These are phyloP conservation scores for Salix purpurea DNA, from an alignment of 345 rosid genomes.

Conservation along the genomic window DNA sequence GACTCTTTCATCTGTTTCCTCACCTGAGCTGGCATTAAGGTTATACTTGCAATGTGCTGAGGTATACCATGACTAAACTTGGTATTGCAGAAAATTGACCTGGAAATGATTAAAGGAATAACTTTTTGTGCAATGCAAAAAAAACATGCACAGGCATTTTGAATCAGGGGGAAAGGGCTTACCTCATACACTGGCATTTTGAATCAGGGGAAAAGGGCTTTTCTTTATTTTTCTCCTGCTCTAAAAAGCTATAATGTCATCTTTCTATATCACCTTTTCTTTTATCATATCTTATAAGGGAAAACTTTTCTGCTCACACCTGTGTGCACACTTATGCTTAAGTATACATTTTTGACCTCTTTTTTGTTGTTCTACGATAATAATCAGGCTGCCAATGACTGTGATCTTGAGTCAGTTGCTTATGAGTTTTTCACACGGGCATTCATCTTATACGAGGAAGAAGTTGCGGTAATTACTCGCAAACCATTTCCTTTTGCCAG, in stretches of 20 bases:
- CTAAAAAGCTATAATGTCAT: neutral
- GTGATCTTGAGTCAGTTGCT: conserved; percentile 85
- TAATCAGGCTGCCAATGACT: conserved; percentile 90
- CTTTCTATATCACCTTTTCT: neutral
- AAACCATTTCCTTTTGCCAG: neutral
- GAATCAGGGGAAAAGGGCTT: neutral
- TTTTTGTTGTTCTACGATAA: neutral
- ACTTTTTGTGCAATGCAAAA: neutral
- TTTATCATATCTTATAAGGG: neutral
- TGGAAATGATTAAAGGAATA: neutral
- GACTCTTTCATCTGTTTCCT: conserved; percentile 65
- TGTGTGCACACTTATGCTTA: neutral
- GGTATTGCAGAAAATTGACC: neutral
- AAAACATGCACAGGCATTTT: neutral
- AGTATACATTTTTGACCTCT: neutral
- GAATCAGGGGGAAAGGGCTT: neutral
- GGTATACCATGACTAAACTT: conserved; percentile 39
- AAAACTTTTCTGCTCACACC: neutral
- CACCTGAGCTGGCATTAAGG: conserved; percentile 83
- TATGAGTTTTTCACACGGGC: conserved; percentile 96
- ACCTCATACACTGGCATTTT: neutral
- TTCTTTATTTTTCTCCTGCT: neutral
- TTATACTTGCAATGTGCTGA: conserved; percentile 95
- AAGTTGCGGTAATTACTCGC: conserved; percentile 57
- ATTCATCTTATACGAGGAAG: conserved; percentile 88